Evolutionary conservation across 352 stramenopile genomes (phyloP), one percentile per base, ranked within the genome.

Genomic region (Pythium folliculosum): DNA sequence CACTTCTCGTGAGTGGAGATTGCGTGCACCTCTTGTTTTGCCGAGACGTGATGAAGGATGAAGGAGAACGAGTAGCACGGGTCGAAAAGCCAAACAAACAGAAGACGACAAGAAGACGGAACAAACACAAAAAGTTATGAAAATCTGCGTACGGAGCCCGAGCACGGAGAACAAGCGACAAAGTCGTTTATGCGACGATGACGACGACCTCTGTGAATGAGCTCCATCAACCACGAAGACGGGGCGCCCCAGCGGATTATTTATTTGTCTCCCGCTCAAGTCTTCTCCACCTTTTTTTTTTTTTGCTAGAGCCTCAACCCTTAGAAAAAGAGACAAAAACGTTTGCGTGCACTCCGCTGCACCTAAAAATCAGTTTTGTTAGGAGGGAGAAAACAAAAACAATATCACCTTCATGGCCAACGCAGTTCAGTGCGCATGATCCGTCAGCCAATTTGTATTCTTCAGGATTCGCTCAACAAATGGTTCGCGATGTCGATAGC

Each of bases 181-280:
- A 23, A 4, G 40, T 40, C 23, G 38, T 61, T 7, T 21, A 30
- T 23, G 27, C 27, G 48, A 37, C 48, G 48, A 32, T 25, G 5
- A 1, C 13, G 51, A 25, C 27, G 51, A 19, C n/a, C 19, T 21
- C 30, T 27, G 30, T 44, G 16, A 21, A 27, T 27, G 17, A 63
- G 14, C 56, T 23, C 40, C 38, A 53, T 14, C 37, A 51, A 67
- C 60, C 60, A 67, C 21, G 50, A 55, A 59, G 53, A 56, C 53
- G 27, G 62, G 30, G 52, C 44, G 35, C 17, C 30, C 54, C 45
- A 65, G 63, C 56, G 54, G 56, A 65, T 67, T 72, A 72, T 72
- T 72, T 72, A 72, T 72, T 67, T 63, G 65, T 72, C 51, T 60
- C 49, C 52, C 51, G 55, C 65, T 60, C 55, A 50, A 57, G 55